phyloP scores from a whole-genome alignment of 2,329 filamentous ascomycete genomes.

The Fusarium sp. region DNA sequence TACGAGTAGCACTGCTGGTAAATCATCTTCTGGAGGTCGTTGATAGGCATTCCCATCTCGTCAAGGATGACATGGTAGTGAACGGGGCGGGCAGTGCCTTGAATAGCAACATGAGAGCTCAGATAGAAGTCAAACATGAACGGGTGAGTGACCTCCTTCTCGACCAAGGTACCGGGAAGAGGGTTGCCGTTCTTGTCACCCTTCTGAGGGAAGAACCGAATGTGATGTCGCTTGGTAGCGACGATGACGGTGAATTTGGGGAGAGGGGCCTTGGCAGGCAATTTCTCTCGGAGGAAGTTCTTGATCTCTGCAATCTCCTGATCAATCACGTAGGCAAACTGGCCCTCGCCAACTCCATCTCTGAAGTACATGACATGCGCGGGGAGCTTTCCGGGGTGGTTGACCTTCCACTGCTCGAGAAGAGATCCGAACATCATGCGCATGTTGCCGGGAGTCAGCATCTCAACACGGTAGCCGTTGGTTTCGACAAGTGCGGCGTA shows the following conservation, averaged over 20 bases:
- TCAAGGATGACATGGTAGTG: constrained; percentile 93
- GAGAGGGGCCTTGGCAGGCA: constrained; percentile 46
- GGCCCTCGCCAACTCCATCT: constrained; percentile 89
- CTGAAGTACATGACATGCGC: constrained; percentile 90
- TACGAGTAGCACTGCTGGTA: constrained; percentile 98
- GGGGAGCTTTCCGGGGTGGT: constrained; percentile 61
- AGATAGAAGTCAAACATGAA: constrained; percentile 89
- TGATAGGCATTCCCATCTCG: constrained; percentile 75
- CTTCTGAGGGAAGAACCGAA: constrained; percentile 86
- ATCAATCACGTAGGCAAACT: constrained; percentile 83
- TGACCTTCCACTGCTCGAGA: constrained; percentile 72
- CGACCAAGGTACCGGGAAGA: constrained; percentile 87
- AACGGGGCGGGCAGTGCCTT: constrained; percentile 92
- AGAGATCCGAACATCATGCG: constrained; percentile 74
- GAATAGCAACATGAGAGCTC: constrained; percentile 77
- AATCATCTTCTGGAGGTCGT: constrained; percentile 85
- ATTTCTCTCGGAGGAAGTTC: constrained; percentile 60
- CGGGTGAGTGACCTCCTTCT: constrained; percentile 89
- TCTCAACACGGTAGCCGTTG: constrained; percentile 85
- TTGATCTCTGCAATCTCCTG: constrained; percentile 82
- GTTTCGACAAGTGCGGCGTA: constrained; percentile 85
- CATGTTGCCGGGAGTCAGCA: constrained; percentile 77
- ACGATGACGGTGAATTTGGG: constrained; percentile 87
- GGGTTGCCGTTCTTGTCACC: constrained; percentile 84
- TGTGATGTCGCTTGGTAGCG: constrained; percentile 93